Evolutionary conservation across 257 asterid genomes (phyloP), one percentile per base, ranked within the genome.

Genomic region (Salvia hispanica): DNA sequence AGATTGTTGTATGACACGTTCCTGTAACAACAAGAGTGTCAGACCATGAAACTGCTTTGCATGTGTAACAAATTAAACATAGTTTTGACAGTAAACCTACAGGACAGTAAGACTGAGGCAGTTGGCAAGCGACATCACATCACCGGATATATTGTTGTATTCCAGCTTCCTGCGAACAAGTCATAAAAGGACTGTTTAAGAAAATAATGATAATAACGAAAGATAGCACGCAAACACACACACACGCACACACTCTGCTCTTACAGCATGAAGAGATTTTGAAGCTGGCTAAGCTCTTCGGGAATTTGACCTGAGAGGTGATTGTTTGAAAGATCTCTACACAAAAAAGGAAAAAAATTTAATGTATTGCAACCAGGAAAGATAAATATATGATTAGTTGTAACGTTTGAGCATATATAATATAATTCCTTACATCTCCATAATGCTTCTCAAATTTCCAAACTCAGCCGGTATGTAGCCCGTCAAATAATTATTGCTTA

Each of bases 291-390:
- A 51, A 94, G 89, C 79, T 88, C 97, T 64, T 70, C 84, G 13
- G 99, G 99, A 48, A 94, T 82, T 11, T 82, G 75, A 33, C 99
- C 98, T 1, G 95, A 87, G 62, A 88, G 88, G 70, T 77, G 93
- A 79, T 94, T 94, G 43, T 80, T 82, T 50, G 99, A 88, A 74
- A 94, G 85, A 80, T 94, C 99, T 68, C 99, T 94, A 58, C 81
- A 80, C 70, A 8, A 63, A 76, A 34, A 45, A 25, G 54, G 6
- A 47, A 6, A 5, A n/a, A 8, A 3, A 28, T 11, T 52, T 7
- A 50, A 21, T 9, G 25, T 7, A 4, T 33, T 37, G 18, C 36
- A 45, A 39, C 37, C 52, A 2, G 16, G 37, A 55, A 45, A 16
- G n/a, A 10, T 6, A 12, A 5, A 1, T 6, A 44, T 3, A 21